Evolutionary conservation across 78 protist species (phyloP), one percentile per base, ranked within the genome.

Genomic region (Tieghemostelium lacteum): DNA sequence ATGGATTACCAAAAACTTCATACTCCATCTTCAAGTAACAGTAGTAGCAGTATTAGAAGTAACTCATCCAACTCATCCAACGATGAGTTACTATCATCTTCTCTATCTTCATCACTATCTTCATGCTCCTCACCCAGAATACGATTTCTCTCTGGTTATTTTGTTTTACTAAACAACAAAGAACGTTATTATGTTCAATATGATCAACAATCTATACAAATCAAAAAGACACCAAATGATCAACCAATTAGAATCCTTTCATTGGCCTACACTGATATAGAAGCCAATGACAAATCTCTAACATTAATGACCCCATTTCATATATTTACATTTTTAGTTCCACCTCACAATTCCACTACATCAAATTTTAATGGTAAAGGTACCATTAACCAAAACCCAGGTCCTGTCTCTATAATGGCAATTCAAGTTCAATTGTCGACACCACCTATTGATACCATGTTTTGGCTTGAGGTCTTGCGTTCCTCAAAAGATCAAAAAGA

Each of bases 221-320:
- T 80, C n/a, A 66, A 40, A 55, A 80, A 80, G 10, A 50, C 24
- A 22, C 62, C 28, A 8, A 55, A 66, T 12, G 73, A 63, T 33
- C 36, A 42, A 63, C 86, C 88, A 52, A 66, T 67, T 42, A 24
- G 88, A 40, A 57, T 80, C 5, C 19, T 80, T 66, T 75, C 76
- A 22, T 40, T 66, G 12, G 34, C 29, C 5, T 80, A 55, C 40
- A 36, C 61, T n/a, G 12, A 39, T 57, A 22, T 19, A 66, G 1
- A 80, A 80, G 34, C 28, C 24, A 60, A 57, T 31, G 20, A 26
- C 71, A 57, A 64, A 52, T 26, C 17, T 33, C 2, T 45, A 71
- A 19, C 52, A 60, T 12, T 80, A 0, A 80, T 66, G 57, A 80
- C 88, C 8, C 60, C 71, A n/a, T 80, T 80, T 42, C 61, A 60